Conservation (phyloP, 768 basidiomycete genomes). For the Boletus rubroflammeus region DNA sequence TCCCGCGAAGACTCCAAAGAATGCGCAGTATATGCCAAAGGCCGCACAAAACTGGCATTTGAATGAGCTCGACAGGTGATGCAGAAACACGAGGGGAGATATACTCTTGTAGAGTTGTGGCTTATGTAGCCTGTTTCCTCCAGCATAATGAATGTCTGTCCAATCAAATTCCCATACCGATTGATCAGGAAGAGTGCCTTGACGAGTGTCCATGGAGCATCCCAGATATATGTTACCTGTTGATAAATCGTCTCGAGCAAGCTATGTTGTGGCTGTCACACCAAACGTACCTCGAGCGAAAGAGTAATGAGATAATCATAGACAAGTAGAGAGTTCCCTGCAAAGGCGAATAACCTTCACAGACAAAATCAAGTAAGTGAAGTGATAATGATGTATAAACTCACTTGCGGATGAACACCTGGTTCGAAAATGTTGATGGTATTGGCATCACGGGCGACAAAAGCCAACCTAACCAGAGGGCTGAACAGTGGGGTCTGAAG, state of each 20-base stretch:
- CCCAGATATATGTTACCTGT: conserved; percentile 20
- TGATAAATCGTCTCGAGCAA: neutral
- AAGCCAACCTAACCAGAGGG: neutral
- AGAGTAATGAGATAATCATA: conserved; percentile 29
- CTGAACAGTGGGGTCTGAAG: neutral
- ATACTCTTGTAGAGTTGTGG: conserved; percentile 14
- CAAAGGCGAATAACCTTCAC: conserved; percentile 8
- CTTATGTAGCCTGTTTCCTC: conserved; percentile 22
- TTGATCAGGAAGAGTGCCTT: conserved; percentile 15
- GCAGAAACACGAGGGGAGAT: neutral
- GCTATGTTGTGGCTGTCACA: too few relatives aligned
- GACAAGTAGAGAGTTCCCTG: conserved; percentile 21
- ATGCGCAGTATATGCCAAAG: neutral
- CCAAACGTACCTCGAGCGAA: conserved; percentile 21
- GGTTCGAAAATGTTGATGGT: conserved; percentile 1
- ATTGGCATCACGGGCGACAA: conserved; percentile 6
- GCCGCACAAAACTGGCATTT: conserved; percentile 14
- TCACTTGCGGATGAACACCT: conserved; percentile 19
- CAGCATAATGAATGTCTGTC: conserved; percentile 20
- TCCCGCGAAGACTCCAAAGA: conserved; percentile 10
- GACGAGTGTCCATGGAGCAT: conserved; percentile 8
- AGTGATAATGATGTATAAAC: neutral
- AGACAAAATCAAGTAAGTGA: neutral
- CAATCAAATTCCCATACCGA: conserved; percentile 17
- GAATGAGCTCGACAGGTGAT: neutral